Conservation (phyloP, 306 rosid species). For the Macrotyloma uniflorum region DNA sequence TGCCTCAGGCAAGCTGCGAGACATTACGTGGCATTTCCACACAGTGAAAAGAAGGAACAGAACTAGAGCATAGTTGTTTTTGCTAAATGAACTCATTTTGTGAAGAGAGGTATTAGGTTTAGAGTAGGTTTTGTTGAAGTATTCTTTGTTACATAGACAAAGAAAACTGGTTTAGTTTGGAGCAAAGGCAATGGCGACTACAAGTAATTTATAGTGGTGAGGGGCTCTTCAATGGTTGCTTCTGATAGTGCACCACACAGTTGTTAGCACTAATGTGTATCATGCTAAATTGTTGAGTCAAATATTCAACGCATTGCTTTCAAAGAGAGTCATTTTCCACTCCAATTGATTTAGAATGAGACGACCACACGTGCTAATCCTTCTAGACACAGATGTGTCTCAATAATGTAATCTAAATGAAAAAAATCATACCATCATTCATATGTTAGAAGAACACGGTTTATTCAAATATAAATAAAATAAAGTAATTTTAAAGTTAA, state of each 20-base stretch:
- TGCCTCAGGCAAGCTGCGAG: not conserved
- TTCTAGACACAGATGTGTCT: too few species aligned
- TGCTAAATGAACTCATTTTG: not conserved
- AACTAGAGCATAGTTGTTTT: not conserved
- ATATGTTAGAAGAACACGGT: too few species aligned
- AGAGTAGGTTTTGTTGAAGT: not conserved
- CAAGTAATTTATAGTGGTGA: conserved; percentile 10
- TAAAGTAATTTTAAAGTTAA: too few species aligned
- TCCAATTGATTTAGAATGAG: not conserved
- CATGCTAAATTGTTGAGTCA: not conserved
- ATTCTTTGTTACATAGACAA: not conserved
- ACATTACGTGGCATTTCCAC: conserved; percentile 31
- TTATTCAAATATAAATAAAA: too few species aligned
- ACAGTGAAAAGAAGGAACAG: conserved; percentile 11
- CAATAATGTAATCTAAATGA: too few species aligned
- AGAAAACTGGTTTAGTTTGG: not conserved
- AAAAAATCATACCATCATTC: too few species aligned
- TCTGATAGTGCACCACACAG: not conserved
- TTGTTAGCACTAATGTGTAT: not conserved
- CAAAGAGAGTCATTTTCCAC: not conserved
- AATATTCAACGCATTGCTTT: not conserved
- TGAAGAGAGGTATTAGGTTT: not conserved
- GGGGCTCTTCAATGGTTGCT: not conserved
- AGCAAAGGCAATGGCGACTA: not conserved
- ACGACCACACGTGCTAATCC: not conserved